Evolutionary conservation across 1,284 basidiomycete species (phyloP).

Genomic region (Paramarasmius palmivorus): DNA sequence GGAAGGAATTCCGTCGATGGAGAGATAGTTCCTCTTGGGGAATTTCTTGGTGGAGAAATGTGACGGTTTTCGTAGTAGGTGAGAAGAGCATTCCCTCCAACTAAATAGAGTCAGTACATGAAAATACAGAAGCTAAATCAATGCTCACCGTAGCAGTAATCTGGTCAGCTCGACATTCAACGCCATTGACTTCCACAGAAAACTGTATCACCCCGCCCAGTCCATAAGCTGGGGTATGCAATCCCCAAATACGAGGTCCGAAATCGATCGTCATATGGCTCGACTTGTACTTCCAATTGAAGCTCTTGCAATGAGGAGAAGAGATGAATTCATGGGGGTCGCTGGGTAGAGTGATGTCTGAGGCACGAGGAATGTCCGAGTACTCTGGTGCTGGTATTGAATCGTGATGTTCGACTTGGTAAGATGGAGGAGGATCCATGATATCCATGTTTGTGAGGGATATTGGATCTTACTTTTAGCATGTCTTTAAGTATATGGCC

Average conservation of each 20-base stretch:
- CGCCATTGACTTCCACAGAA: not conserved
- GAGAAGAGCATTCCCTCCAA: not conserved
- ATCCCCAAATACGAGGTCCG: constrained; percentile 2
- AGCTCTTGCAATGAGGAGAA: not conserved
- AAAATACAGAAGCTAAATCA: not conserved
- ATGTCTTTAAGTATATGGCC: too few species aligned
- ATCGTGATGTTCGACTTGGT: too few species aligned
- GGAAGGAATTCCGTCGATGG: not conserved
- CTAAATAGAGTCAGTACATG: not conserved
- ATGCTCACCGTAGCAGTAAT: not conserved
- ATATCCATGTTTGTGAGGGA: too few species aligned
- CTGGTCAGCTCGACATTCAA: not conserved
- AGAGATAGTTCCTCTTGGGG: not conserved
- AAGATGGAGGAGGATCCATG: too few species aligned
- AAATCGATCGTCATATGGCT: constrained; percentile 3
- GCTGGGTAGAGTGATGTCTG: not conserved
- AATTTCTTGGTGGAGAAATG: not conserved
- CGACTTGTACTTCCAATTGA: constrained; percentile 4
- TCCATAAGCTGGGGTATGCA: not conserved
- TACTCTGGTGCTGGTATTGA: not conserved
- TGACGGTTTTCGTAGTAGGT: not conserved
- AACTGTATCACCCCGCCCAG: not conserved
- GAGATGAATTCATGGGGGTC: not conserved
- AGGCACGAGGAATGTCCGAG: not conserved
- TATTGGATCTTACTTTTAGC: too few species aligned